phyloP scores from a whole-genome alignment of 345 rosid genomes.

The Pistacia atlantica region DNA sequence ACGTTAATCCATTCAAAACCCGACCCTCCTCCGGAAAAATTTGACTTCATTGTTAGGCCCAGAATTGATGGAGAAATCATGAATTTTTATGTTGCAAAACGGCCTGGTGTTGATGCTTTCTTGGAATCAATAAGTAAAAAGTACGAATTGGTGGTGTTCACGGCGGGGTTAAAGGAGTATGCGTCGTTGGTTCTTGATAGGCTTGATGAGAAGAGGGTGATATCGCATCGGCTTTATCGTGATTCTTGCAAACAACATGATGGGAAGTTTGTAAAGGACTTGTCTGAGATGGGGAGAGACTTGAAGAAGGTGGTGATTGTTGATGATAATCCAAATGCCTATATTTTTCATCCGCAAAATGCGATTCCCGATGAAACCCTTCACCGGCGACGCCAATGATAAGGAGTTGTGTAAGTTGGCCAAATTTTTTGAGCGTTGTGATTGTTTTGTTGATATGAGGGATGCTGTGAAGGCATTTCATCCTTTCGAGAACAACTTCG shows the following conservation, averaged over 20 bases:
- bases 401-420: slow-evolving; percentile 54
- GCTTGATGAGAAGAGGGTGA: slow-evolving; percentile 54
- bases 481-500: slow-evolving; percentile 7
- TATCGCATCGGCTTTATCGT: slow-evolving; percentile 68
- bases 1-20: slow-evolving; percentile 80
- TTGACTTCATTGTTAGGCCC: slow-evolving; percentile 73
- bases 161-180: slow-evolving; percentile 83
- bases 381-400: slow-evolving; percentile 55
- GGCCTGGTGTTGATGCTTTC: slow-evolving; percentile 83
- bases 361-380: slow-evolving; percentile 80
- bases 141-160: slow-evolving; percentile 81
- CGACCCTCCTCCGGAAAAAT: slow-evolving; percentile 60
- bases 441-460: slow-evolving; percentile 64
- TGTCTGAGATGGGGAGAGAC: slow-evolving; percentile 69
- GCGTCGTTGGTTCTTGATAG: slow-evolving; percentile 74
- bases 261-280: slow-evolving; percentile 79
- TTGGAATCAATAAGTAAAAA: slow-evolving; percentile 51
- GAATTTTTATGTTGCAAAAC: slow-evolving; percentile 76
- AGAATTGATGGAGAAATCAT: slow-evolving; percentile 58
- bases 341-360: slow-evolving; percentile 72
- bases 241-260: slow-evolving; percentile 68
- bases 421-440: slow-evolving; percentile 56
- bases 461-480: slow-evolving; percentile 60
- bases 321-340: slow-evolving; percentile 84
- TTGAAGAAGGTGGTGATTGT: slow-evolving; percentile 63